These are phyloP conservation scores for Phytopythium kandeliae DNA, from an alignment of 352 stramenopile species.

Conservation along the genomic window DNA sequence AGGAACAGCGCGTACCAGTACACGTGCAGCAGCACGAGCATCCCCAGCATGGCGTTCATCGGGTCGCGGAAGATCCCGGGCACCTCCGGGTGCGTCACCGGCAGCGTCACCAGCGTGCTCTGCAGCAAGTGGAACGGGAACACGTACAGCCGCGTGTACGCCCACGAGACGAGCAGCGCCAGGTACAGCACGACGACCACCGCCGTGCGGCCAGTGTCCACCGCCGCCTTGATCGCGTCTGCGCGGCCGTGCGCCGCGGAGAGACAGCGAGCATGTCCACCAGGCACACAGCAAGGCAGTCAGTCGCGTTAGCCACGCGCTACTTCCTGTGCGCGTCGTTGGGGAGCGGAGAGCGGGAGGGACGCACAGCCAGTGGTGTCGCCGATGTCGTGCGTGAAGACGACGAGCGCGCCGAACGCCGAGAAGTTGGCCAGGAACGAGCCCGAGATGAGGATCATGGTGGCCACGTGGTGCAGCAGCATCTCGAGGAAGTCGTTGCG, in stretches of 20 bases:
- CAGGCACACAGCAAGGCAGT: too few species aligned
- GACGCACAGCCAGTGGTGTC: slow-evolving; percentile 47
- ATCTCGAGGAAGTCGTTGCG: slow-evolving; percentile 60
- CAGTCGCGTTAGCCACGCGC: too few species aligned
- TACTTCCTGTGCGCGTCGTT: too few species aligned
- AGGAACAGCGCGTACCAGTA: slow-evolving; percentile 48
- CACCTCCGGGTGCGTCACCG: slow-evolving; percentile 19
- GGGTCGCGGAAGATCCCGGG: slow-evolving; percentile 18
- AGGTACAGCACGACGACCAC: slow-evolving; percentile 25
- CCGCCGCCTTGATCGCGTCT: slow-evolving; percentile 68
- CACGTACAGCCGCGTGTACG: slow-evolving; percentile 40
- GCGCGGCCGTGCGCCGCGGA: not conserved
- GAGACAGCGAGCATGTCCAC: too few species aligned
- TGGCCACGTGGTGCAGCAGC: slow-evolving; percentile 47
- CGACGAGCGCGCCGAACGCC: slow-evolving; percentile 33
- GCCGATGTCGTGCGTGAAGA: slow-evolving; percentile 47
- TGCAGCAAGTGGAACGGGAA: slow-evolving; percentile 31
- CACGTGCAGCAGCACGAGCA: slow-evolving; percentile 35
- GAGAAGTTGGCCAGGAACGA: slow-evolving; percentile 45
- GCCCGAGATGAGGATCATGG: slow-evolving; percentile 44
- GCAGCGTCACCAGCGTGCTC: slow-evolving; percentile 14
- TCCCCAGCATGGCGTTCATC: slow-evolving; percentile 30
- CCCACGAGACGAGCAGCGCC: slow-evolving; percentile 30
- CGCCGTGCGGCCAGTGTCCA: slow-evolving; percentile 35
- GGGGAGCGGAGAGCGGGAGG: not conserved